Evolutionary conservation across 352 stramenopile species (phyloP).

Genomic region (Pythium biforme): DNA sequence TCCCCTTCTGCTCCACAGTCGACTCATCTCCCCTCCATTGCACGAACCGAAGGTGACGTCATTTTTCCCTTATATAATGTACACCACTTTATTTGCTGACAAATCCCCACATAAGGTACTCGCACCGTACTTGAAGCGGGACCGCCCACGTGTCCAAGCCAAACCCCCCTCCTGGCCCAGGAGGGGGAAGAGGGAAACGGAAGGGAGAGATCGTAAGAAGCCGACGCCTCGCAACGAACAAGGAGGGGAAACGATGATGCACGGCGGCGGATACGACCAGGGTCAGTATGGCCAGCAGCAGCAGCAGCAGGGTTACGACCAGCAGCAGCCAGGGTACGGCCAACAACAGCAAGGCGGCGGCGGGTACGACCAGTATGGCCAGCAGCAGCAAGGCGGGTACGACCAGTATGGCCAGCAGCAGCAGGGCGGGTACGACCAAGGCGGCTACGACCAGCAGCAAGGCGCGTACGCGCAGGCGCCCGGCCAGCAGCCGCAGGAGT

Average conservation of each 20-base stretch:
- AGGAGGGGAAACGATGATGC: constrained; percentile 39
- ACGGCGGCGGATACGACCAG: constrained; percentile 43
- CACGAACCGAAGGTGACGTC: neutral
- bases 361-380: constrained; percentile 31
- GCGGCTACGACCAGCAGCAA: constrained; percentile 36
- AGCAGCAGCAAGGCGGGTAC: constrained; percentile 41
- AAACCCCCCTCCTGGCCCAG: too few species aligned
- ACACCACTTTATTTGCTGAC: neutral
- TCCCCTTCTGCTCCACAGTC: neutral
- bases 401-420: constrained; percentile 39
- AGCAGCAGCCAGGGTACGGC: constrained; percentile 43
- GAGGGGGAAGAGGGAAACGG: constrained; percentile 5
- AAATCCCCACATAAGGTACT: neutral
- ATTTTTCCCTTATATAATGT: neutral
- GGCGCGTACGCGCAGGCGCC: constrained; percentile 35
- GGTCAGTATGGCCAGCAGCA: constrained; percentile 38
- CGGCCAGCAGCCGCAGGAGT: constrained; percentile 77
- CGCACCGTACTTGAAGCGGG: neutral
- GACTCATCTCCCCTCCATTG: neutral
- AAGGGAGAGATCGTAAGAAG: neutral
- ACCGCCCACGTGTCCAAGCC: neutral
- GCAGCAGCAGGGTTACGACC: constrained; percentile 31
- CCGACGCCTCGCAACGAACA: neutral
- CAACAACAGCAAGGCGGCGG: constrained; percentile 41
- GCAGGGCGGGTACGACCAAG: constrained; percentile 30